Percentiles rank a stretch among this genome's conserved stretches.
Evolutionary conservation across 139 green algal species (phyloP).

Genomic region (Coelastrella sp.): DNA sequence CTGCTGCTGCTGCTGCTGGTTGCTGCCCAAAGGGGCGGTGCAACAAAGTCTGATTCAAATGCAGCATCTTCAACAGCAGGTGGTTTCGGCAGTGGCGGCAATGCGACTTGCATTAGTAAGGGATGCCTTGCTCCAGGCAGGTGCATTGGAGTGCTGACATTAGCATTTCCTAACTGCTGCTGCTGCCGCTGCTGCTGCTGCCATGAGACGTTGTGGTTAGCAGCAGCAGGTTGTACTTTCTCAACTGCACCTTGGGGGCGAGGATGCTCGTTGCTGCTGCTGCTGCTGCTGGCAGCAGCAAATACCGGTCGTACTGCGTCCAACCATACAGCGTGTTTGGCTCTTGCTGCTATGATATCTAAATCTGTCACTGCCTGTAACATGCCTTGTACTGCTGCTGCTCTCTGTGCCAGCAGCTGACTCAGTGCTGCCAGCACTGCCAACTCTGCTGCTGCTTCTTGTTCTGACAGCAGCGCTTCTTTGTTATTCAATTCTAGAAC

Average conservation of each 20-base stretch:
- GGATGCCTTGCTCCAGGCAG: slow-evolving; percentile 64
- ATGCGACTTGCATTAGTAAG: slow-evolving; percentile 61
- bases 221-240: neutral
- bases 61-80: slow-evolving; percentile 65
- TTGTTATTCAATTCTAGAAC: slow-evolving; percentile 86
- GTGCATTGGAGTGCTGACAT: slow-evolving; percentile 25
- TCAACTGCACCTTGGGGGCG: neutral
- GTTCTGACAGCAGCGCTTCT: slow-evolving; percentile 70
- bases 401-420: slow-evolving; percentile 35
- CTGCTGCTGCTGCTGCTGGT: slow-evolving; percentile 14
- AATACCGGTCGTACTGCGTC: slow-evolving; percentile 55
- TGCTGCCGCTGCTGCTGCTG: slow-evolving; percentile 26
- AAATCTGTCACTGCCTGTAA: slow-evolving; percentile 64
- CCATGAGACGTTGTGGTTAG: neutral
- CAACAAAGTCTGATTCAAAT: slow-evolving; percentile 58
- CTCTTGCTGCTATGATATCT: slow-evolving; percentile 76
- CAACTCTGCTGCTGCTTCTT: slow-evolving; percentile 72
- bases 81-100: slow-evolving; percentile 60
- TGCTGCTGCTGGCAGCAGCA: slow-evolving; percentile 19
- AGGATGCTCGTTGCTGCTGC: neutral
- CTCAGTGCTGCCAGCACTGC: slow-evolving; percentile 25
- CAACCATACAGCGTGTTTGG: slow-evolving; percentile 72
- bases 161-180: neutral
- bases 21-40: slow-evolving; percentile 19
- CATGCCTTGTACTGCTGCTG: neutral